These are phyloP conservation scores for Paxillus rubicundulus DNA, from an alignment of 768 basidiomycete genomes.

Conservation along the genomic window DNA sequence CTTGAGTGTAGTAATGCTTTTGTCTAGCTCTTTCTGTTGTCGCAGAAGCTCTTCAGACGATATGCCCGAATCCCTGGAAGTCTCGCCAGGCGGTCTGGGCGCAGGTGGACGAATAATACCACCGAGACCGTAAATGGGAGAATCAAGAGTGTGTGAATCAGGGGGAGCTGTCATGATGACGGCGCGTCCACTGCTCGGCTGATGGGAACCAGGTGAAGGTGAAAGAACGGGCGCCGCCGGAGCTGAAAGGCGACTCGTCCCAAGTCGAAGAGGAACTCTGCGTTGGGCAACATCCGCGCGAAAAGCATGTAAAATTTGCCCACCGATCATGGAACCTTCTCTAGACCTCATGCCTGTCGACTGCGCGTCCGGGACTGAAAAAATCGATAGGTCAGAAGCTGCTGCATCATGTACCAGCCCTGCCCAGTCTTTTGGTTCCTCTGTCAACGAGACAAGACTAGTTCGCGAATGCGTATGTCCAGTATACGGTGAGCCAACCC, in stretches of 20 bases:
- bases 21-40: slow-evolving; percentile 63
- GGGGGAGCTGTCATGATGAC: neutral
- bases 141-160: slow-evolving; percentile 25
- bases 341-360: slow-evolving; percentile 4
- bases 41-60: slow-evolving; percentile 54
- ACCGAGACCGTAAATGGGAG: slow-evolving; percentile 47
- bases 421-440: slow-evolving; percentile 8
- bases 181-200: neutral
- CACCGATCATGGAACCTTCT: slow-evolving; percentile 6
- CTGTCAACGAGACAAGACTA: slow-evolving; percentile 4
- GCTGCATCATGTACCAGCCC: slow-evolving; percentile 7
- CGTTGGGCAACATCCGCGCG: neutral
- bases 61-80: slow-evolving; percentile 21
- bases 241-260: neutral
- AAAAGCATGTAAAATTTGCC: slow-evolving; percentile 1
- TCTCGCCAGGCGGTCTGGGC: slow-evolving; percentile 1
- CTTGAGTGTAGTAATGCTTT: slow-evolving; percentile 58
- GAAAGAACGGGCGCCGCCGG: neutral
- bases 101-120: slow-evolving; percentile 29
- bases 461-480: neutral
- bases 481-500: slow-evolving; percentile 9
- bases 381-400: neutral
- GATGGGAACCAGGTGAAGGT: neutral
- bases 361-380: slow-evolving; percentile 9
- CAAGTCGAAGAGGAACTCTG: slow-evolving; percentile 2